Evolutionary conservation across 2,329 filamentous ascomycete genomes (phyloP).

Genomic region (Fulvia fulva): DNA sequence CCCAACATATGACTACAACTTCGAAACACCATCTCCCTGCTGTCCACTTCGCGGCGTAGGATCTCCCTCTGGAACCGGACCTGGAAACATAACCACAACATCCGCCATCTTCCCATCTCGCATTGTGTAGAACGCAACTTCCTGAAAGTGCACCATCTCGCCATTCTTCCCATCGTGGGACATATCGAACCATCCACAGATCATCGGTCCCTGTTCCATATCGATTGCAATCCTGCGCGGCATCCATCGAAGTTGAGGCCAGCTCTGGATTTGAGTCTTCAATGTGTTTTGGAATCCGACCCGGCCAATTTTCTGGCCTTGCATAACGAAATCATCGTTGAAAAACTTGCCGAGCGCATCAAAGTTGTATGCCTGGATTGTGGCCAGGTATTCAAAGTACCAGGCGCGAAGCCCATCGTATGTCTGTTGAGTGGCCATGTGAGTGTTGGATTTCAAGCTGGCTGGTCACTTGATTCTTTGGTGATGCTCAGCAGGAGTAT

Average conservation of each 20-base stretch:
- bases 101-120: neutral
- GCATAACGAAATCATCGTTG: neutral
- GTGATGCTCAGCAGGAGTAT: no score
- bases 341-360: neutral
- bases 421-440: neutral
- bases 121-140: neutral
- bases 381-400: neutral
- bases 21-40: neutral
- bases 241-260: neutral
- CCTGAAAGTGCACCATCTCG: neutral
- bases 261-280: neutral
- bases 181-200: neutral
- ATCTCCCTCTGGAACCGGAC: neutral
- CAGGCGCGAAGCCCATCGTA: neutral
- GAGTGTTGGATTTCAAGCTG: neutral
- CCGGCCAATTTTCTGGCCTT: neutral
- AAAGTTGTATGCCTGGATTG: neutral
- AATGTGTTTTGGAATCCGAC: neutral
- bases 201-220: neutral
- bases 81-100: neutral
- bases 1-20: no score
- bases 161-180: neutral
- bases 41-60: neutral
- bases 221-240: neutral
- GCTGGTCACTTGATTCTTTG: neutral